Evolutionary conservation across 2,329 filamentous ascomycete genomes (phyloP), one percentile per base, ranked within the genome.

Genomic region (Thelonectria rubi): DNA sequence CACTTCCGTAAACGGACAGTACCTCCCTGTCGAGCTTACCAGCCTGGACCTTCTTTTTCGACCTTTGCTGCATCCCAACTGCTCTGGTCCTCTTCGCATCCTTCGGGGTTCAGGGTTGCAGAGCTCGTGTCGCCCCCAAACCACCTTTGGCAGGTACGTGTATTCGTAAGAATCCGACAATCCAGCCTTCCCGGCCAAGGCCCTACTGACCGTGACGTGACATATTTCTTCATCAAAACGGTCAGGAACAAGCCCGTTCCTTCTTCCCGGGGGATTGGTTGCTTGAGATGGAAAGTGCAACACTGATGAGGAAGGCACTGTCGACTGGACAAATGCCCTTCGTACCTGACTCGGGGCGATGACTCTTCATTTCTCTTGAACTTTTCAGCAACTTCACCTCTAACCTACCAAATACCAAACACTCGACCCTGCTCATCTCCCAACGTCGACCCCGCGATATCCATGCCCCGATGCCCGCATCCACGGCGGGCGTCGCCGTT

Each of bases 1-100:
- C 52, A 39, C 32, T 60, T 50, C 52, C 58, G 10, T 42, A 60
- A 55, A 56, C 46, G 52, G 58, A 26, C 55, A 47, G 52, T 30
- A 47, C 48, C 48, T 58, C 42, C 50, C 56, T 49, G 11, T 42
- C 40, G 50, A 30, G 47, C 42, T 39, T 30, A 43, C 34, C 42
- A 52, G 30, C 47, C 37, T 26, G 24, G 17, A 51, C 52, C 34
- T 51, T 39, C 20, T 55, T 26, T 54, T 24, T 39, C 39, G 45
- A 37, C 34, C 3, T n/a, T 30, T 37, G 34, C 34, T 37, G 12
- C 51, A 43, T 55, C 26, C 52, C 45, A 46, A 46, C 43, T 30
- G 53, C 47, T 55, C 26, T 42, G 40, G 47, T 15, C 26, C 5
- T 37, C 2, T 37, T 14, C 34, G 14, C 5, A 14, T 37, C 53